Evolutionary conservation across 2,329 filamentous ascomycete species (phyloP).

Genomic region (Mycogone perniciosa): DNA sequence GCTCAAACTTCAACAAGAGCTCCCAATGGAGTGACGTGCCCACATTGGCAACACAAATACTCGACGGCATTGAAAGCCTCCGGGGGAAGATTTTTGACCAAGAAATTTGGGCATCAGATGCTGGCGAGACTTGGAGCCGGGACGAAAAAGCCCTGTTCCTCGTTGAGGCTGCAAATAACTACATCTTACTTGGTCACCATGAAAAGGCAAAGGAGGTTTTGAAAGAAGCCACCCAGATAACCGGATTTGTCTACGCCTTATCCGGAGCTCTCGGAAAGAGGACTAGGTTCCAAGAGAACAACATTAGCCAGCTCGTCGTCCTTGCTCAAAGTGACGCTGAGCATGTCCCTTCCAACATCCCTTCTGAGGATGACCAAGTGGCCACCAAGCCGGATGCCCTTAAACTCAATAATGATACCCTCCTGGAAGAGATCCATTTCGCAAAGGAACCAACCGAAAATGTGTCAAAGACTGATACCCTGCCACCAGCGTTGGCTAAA

Average conservation of each 20-base stretch:
- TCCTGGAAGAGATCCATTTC: conserved; percentile 83
- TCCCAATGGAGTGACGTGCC: conserved; percentile 55
- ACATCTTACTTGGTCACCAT: conserved; percentile 79
- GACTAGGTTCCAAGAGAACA: conserved; percentile 72
- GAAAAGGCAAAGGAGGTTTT: conserved; percentile 66
- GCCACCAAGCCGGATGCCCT: conserved; percentile 57
- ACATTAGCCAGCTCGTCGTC: conserved; percentile 83
- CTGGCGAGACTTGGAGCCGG: conserved; percentile 31
- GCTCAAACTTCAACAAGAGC: conserved; percentile 49
- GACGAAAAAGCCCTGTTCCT: conserved; percentile 63
- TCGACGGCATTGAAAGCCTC: conserved; percentile 36
- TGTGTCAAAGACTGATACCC: conserved; percentile 27
- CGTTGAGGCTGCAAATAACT: conserved; percentile 74
- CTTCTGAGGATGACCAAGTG: conserved; percentile 15
- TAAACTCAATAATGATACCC: conserved; percentile 83
- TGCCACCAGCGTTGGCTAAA: conserved; percentile 56
- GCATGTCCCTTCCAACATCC: conserved; percentile 17
- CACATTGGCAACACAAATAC: conserved; percentile 45
- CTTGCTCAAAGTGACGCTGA: conserved; percentile 66
- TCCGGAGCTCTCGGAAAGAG: conserved; percentile 83
- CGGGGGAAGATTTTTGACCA: conserved; percentile 31
- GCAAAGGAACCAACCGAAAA: conserved; percentile 44
- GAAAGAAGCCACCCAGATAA: conserved; percentile 56
- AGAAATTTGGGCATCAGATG: conserved; percentile 31
- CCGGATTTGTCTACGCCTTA: conserved; percentile 73